Percentiles rank a stretch among this genome's conserved stretches.
Conservation (phyloP, 441 rosid species). For the California macrophylla region DNA sequence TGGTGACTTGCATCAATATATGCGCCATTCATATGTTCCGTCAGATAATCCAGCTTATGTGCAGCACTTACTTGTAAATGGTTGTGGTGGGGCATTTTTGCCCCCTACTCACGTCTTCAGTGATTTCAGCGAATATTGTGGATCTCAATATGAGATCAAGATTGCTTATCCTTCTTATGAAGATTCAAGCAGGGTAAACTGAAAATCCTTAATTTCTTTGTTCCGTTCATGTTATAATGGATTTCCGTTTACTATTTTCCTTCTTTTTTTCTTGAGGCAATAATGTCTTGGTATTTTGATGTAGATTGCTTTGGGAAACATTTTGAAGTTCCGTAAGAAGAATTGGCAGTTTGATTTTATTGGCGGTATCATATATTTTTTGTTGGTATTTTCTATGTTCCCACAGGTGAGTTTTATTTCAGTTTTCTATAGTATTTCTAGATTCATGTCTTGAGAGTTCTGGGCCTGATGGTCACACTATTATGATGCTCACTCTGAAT, state of each 20-base stretch:
- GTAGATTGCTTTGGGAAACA: constrained; percentile 98
- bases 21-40: constrained; percentile 80
- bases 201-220: constrained; percentile 10
- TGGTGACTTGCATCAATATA: constrained; percentile 96
- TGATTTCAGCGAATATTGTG: constrained; percentile 52
- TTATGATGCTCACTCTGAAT: constrained; percentile 5
- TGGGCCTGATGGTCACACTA: constrained; percentile 4
- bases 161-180: constrained; percentile 90
- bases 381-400: constrained; percentile 80
- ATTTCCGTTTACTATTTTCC: constrained; percentile 1
- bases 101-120: constrained; percentile 95
- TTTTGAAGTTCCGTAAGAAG: constrained; percentile 94
- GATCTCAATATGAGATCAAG: constrained; percentile 64
- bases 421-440: constrained; percentile 8
- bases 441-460: constrained; percentile 9
- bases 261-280: constrained; percentile 10
- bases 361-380: constrained; percentile 90
- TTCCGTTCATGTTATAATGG: background rate
- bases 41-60: constrained; percentile 66
- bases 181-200: constrained; percentile 91
- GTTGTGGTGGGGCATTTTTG: constrained; percentile 97
- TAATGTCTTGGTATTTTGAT: constrained; percentile 17
- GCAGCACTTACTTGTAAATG: constrained; percentile 90
- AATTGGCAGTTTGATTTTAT: constrained; percentile 98
- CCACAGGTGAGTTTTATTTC: constrained; percentile 60